These are phyloP conservation scores for Nannizzia gypsea DNA, from an alignment of 2,329 filamentous ascomycete genomes.

Conservation along the genomic window DNA sequence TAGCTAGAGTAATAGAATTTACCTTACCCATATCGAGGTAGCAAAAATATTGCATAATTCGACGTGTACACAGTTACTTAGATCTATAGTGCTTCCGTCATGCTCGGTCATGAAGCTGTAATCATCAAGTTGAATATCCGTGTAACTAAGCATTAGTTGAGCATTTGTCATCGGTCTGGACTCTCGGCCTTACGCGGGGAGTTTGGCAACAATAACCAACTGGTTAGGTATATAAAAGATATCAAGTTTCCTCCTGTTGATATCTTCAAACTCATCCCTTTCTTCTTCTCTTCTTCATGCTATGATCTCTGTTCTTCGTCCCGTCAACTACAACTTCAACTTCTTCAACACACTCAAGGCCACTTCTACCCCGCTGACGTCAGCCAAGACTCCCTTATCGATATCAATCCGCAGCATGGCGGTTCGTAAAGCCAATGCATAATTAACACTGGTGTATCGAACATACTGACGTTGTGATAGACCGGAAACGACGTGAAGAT, in stretches of 20 bases:
- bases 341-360: constrained; percentile 6
- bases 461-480: background rate
- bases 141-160: background rate
- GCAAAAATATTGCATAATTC: background rate
- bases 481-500: constrained; percentile 40
- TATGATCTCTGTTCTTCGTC: background rate
- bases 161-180: background rate
- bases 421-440: background rate
- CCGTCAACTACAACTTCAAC: background rate
- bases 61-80: background rate
- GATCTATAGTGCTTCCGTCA: background rate
- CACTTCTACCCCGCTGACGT: constrained; percentile 7
- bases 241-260: background rate
- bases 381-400: constrained; percentile 9
- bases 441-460: background rate
- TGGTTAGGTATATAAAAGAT: background rate
- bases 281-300: background rate
- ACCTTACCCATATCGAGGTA: background rate
- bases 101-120: background rate
- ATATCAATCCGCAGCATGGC: constrained; percentile 7
- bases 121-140: background rate
- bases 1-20: background rate
- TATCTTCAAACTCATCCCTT: background rate
- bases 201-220: background rate
- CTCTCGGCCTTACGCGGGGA: background rate